Evolutionary conservation across 2,329 filamentous ascomycete species (phyloP).

Genomic region (Calonectria pauciramosa): DNA sequence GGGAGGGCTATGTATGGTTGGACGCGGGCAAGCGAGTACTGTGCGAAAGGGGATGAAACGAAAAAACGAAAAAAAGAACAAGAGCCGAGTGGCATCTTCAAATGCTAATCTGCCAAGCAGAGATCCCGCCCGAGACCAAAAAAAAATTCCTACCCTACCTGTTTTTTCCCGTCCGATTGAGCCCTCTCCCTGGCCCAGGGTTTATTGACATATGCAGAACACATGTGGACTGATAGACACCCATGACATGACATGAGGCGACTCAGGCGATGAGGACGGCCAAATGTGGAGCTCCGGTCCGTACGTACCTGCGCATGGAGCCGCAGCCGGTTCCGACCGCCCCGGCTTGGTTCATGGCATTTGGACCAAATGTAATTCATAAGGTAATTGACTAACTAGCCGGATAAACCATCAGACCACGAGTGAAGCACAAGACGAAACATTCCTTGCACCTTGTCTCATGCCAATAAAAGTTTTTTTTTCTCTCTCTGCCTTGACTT

Average conservation of each 20-base stretch:
- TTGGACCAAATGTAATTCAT: background rate
- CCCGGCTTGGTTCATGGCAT: background rate
- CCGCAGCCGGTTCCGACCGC: conserved; percentile 8
- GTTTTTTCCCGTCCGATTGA: background rate
- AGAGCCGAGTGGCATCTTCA: background rate
- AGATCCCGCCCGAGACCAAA: background rate
- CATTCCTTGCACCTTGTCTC: background rate
- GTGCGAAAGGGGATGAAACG: background rate
- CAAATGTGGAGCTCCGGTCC: conserved; percentile 15
- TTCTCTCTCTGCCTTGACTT: background rate
- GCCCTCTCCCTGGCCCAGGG: background rate
- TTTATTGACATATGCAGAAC: conserved; percentile 9
- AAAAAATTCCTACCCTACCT: background rate
- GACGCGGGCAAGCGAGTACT: background rate
- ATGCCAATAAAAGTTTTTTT: background rate
- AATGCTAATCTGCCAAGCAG: conserved; percentile 4
- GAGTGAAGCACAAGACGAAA: background rate
- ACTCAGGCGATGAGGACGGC: background rate
- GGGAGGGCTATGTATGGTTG: background rate
- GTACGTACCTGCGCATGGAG: conserved; percentile 10
- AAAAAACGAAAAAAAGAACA: background rate
- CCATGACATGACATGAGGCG: conserved; percentile 1
- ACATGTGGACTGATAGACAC: conserved; percentile 5
- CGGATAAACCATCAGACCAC: background rate
- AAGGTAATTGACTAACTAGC: conserved; percentile 3